phyloP scores from a whole-genome alignment of 2,329 filamentous ascomycete genomes.

The Mariannaea sp. region DNA sequence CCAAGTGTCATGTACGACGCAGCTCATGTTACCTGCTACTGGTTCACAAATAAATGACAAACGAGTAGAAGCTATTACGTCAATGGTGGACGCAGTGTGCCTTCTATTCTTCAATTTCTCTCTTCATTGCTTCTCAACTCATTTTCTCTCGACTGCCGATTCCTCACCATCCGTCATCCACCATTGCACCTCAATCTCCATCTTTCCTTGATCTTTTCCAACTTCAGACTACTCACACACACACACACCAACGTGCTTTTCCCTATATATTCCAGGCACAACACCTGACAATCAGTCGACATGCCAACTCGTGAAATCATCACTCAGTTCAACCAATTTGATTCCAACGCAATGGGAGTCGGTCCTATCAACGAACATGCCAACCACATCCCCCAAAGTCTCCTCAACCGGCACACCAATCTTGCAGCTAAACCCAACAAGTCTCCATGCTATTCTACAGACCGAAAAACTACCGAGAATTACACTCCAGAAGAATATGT shows the following conservation, averaged over 20 bases:
- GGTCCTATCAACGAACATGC: slow-evolving; percentile 28
- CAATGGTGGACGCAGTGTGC: no score
- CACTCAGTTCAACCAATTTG: slow-evolving; percentile 22
- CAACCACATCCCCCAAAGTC: slow-evolving; percentile 26
- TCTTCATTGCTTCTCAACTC: no score
- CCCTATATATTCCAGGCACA: background rate
- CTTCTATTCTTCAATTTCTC: no score
- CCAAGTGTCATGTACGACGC: no score
- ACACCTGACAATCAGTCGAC: background rate
- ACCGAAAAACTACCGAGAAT: slow-evolving; percentile 4
- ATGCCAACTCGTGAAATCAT: slow-evolving; percentile 35
- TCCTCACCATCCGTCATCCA: no score
- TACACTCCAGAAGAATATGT: slow-evolving; percentile 23
- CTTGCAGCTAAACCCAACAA: slow-evolving; percentile 28
- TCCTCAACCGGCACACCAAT: slow-evolving; percentile 35
- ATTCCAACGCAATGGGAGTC: slow-evolving; percentile 22
- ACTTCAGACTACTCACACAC: background rate
- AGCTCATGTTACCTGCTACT: no score
- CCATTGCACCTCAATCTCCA: background rate
- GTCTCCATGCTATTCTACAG: background rate
- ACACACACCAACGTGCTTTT: background rate
- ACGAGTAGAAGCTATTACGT: no score
- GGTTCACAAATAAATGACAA: no score
- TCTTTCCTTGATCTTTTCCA: no score
- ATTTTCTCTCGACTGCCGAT: no score